A percentile compares a stretch with the other conserved stretches of the same genome.
Conservation (phyloP, 768 basidiomycete species). For the Leccinum barrowsii region DNA sequence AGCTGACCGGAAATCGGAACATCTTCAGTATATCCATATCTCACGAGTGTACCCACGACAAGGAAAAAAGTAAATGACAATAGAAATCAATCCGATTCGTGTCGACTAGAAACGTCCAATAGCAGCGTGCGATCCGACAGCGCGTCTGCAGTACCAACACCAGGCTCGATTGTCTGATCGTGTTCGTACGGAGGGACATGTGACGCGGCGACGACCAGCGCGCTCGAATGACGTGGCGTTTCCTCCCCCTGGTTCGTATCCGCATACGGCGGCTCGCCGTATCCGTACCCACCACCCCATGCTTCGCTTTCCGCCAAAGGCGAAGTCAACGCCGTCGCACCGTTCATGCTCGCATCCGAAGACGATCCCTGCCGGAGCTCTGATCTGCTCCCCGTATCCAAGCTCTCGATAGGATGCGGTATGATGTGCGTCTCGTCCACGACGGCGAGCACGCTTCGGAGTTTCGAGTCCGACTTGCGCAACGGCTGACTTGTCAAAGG, state of each 20-base stretch:
- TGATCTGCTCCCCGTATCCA: conserved; percentile 14
- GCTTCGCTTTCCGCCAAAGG: conserved; percentile 28
- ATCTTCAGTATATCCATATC: neutral
- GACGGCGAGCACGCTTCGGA: conserved; percentile 67
- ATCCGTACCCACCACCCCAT: conserved; percentile 39
- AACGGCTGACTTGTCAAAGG: conserved; percentile 34
- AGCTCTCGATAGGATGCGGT: conserved; percentile 29
- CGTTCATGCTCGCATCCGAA: conserved; percentile 27
- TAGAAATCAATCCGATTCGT: conserved; percentile 12
- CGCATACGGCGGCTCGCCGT: conserved; percentile 37
- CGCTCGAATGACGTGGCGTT: conserved; percentile 45
- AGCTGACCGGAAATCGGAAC: neutral
- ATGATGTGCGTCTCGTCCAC: conserved; percentile 57
- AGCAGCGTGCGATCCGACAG: conserved; percentile 28
- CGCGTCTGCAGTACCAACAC: conserved; percentile 15
- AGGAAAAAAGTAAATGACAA: neutral
- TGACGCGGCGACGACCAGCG: conserved; percentile 17
- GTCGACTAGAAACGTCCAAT: conserved; percentile 13
- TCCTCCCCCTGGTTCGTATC: conserved; percentile 34
- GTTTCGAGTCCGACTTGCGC: conserved; percentile 62
- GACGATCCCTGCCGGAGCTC: conserved; percentile 25
- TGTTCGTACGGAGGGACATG: conserved; percentile 20
- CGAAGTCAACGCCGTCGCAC: neutral
- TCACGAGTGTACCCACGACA: neutral
- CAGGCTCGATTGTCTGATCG: conserved; percentile 20